phyloP scores from a whole-genome alignment of 1,284 basidiomycete species.

The Ganoderma lingzhi region DNA sequence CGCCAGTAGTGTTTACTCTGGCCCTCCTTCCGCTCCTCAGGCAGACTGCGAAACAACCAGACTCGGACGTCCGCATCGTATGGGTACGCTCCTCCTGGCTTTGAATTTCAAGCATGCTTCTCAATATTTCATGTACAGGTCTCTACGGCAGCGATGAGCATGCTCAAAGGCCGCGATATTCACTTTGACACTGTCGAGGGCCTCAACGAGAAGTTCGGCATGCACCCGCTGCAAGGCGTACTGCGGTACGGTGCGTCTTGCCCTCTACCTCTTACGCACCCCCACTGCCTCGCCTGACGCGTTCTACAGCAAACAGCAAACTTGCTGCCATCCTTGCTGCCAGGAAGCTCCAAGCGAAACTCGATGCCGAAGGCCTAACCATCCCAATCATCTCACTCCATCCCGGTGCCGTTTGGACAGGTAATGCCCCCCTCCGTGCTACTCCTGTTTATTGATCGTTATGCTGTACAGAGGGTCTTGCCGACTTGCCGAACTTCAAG shows the following conservation, averaged over 20 bases:
- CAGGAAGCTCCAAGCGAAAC: slow-evolving; percentile 40
- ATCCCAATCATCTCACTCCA: slow-evolving; percentile 46
- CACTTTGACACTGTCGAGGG: slow-evolving; percentile 49
- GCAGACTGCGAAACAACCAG: slow-evolving; percentile 52
- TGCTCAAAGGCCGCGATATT: slow-evolving; percentile 26
- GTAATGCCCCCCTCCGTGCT: slow-evolving; percentile 26
- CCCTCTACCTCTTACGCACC: neutral
- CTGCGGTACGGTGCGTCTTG: slow-evolving; percentile 43
- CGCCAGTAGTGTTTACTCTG: slow-evolving; percentile 56
- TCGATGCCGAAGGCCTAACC: slow-evolving; percentile 38
- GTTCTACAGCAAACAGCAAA: slow-evolving; percentile 46
- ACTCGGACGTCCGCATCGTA: slow-evolving; percentile 61
- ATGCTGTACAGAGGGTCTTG: neutral
- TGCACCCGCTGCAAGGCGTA: slow-evolving; percentile 37
- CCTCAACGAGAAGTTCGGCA: slow-evolving; percentile 48
- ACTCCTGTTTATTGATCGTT: neutral
- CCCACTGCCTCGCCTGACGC: neutral
- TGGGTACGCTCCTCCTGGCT: slow-evolving; percentile 46
- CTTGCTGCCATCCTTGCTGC: slow-evolving; percentile 42
- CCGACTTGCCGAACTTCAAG: neutral
- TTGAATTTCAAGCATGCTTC: neutral
- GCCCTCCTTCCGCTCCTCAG: slow-evolving; percentile 57
- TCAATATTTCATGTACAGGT: slow-evolving; percentile 33
- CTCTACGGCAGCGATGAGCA: slow-evolving; percentile 27
- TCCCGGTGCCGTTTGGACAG: slow-evolving; percentile 53